Evolutionary conservation across 805 yeast species (phyloP).

Genomic region (Suhomyces faveliae): DNA sequence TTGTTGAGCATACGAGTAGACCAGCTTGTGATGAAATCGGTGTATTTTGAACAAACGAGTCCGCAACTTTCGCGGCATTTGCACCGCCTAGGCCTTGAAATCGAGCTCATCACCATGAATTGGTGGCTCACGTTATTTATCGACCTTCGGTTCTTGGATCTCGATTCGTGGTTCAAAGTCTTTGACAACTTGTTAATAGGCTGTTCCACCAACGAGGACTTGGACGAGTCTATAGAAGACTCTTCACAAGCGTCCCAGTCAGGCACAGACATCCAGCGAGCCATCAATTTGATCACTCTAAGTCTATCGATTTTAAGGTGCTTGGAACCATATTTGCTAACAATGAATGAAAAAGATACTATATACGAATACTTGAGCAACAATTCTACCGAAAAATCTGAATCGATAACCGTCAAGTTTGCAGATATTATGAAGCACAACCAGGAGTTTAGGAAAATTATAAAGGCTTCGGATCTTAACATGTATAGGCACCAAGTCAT

Average conservation of each 20-base stretch:
- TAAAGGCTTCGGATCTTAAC: slow-evolving; percentile 4
- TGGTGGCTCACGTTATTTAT: slow-evolving; percentile 60
- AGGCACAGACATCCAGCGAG: slow-evolving; percentile 5
- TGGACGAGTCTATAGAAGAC: not conserved
- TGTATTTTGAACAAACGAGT: slow-evolving; percentile 32
- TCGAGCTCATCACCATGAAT: slow-evolving; percentile 50
- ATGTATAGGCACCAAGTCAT: not conserved
- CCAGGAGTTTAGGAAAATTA: slow-evolving; percentile 5
- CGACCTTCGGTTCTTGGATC: slow-evolving; percentile 42
- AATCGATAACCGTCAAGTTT: slow-evolving; percentile 7
- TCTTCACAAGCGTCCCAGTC: not conserved
- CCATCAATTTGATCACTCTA: slow-evolving; percentile 30
- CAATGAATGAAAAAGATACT: slow-evolving; percentile 24
- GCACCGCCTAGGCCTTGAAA: slow-evolving; percentile 34
- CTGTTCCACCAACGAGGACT: not conserved
- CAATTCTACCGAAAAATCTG: not conserved
- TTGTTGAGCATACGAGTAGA: slow-evolving; percentile 37
- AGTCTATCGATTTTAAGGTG: slow-evolving; percentile 37
- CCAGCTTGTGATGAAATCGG: slow-evolving; percentile 32
- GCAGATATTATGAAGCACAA: slow-evolving; percentile 12
- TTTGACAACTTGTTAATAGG: slow-evolving; percentile 46
- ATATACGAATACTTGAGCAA: slow-evolving; percentile 23
- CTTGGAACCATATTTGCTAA: slow-evolving; percentile 31
- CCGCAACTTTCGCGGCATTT: slow-evolving; percentile 43
- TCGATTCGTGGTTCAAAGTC: slow-evolving; percentile 50